Percentiles rank a stretch among this genome's conserved stretches.
Evolutionary conservation across 495 filamentous ascomycete genomes (phyloP).

Genomic region (Neurospora africana): DNA sequence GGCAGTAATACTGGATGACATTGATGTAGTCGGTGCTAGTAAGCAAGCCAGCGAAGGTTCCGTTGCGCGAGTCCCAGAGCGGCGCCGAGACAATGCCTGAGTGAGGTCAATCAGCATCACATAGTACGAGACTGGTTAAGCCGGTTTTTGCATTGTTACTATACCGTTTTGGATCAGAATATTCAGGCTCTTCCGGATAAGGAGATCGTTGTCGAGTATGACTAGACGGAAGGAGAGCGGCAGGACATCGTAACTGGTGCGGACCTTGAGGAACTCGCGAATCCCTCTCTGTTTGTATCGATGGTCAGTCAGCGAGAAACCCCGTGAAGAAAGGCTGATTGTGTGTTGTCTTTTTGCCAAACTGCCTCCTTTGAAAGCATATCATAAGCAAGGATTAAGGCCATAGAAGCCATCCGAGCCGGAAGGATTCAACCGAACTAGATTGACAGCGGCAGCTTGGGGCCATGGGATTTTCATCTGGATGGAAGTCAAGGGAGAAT

Average conservation of each 20-base stretch:
- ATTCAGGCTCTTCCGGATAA: constrained; percentile 94
- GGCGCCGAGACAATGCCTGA: constrained; percentile 95
- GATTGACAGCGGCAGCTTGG: background rate
- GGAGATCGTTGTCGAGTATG: constrained; percentile 84
- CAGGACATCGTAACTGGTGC: constrained; percentile 95
- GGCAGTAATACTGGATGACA: constrained; percentile 98
- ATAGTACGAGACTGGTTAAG: background rate
- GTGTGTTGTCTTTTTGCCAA: background rate
- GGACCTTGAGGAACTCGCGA: constrained; percentile 91
- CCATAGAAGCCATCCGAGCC: constrained; percentile 4
- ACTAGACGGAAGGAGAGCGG: constrained; percentile 96
- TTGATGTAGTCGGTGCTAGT: constrained; percentile 98
- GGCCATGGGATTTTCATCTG: background rate
- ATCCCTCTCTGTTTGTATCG: constrained; percentile 56
- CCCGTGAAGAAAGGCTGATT: background rate
- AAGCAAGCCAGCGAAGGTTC: constrained; percentile 85
- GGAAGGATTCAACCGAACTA: background rate
- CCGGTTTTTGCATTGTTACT: constrained; percentile 13
- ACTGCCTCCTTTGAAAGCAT: background rate
- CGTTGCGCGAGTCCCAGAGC: constrained; percentile 91
- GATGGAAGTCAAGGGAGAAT: constrained; percentile 2
- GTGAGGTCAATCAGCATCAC: constrained; percentile 11
- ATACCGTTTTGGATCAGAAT: constrained; percentile 96
- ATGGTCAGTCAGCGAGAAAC: constrained; percentile 7
- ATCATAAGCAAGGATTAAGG: background rate